A percentile compares a stretch with the other conserved stretches of the same genome.
Evolutionary conservation across 2,329 filamentous ascomycete species (phyloP).

Genomic region (Sarocladium oryzae): DNA sequence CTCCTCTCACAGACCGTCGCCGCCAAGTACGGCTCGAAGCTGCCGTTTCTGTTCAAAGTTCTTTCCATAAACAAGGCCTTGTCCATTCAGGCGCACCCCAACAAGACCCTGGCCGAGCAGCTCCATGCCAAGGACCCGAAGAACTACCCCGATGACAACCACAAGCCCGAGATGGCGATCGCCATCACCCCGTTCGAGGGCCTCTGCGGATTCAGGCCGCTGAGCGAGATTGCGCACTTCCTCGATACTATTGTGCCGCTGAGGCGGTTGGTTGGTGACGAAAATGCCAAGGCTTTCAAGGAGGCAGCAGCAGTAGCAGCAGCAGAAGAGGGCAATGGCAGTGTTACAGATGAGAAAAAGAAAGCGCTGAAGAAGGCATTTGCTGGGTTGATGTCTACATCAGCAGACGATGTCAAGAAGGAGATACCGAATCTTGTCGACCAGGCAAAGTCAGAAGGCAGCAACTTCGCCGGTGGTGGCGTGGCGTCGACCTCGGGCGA

Average conservation of each 20-base stretch:
- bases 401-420: conserved; percentile 45
- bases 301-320: conserved; percentile 44
- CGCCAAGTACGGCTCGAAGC: conserved; percentile 69
- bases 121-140: conserved; percentile 80
- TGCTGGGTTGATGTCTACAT: conserved; percentile 72
- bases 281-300: conserved; percentile 49
- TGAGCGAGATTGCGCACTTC: conserved; percentile 82
- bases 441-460: conserved; percentile 60
- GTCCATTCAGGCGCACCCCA: conserved; percentile 94
- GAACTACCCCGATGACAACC: conserved; percentile 98
- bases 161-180: conserved; percentile 99
- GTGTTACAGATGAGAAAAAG: conserved; percentile 59
- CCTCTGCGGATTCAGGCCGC: conserved; percentile 87
- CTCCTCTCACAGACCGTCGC: conserved; percentile 70
- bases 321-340: conserved; percentile 35
- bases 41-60: conserved; percentile 97
- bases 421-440: conserved; percentile 64
- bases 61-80: conserved; percentile 92
- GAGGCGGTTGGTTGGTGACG: conserved; percentile 59
- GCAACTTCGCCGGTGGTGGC: conserved; percentile 68
- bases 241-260: conserved; percentile 52
- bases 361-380: conserved; percentile 70
- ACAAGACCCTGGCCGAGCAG: conserved; percentile 84
- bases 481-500: conserved; percentile 60
- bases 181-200: conserved; percentile 95